A percentile compares a stretch with the other conserved stretches of the same genome.
These are phyloP conservation scores for Lasiosphaeriaceae sp. DNA, from an alignment of 495 filamentous ascomycete species.

Conservation along the genomic window DNA sequence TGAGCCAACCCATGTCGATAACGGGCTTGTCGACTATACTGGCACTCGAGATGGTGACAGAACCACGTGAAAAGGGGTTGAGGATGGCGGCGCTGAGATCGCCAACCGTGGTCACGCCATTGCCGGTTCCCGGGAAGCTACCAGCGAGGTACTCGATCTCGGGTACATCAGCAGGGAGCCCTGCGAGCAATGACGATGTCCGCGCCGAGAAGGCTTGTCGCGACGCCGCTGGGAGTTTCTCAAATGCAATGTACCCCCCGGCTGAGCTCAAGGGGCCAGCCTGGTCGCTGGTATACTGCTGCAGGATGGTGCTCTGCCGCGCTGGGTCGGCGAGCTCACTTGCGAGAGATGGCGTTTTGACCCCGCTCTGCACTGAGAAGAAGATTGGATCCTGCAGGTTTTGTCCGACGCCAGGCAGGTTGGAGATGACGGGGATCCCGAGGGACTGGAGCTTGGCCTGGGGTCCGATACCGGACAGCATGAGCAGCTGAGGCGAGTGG, in stretches of 20 bases:
- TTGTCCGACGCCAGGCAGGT: constrained; percentile 49
- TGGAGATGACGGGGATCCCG: constrained; percentile 36
- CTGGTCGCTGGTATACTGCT: constrained; percentile 24
- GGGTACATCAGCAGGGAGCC: constrained; percentile 52
- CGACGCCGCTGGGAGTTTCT: constrained; percentile 5
- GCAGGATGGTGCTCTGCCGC: constrained; percentile 11
- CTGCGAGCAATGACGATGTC: constrained; percentile 41
- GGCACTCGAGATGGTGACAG: constrained; percentile 45
- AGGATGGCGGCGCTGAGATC: constrained; percentile 35
- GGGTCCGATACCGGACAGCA: constrained; percentile 37
- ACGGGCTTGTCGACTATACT: constrained; percentile 39
- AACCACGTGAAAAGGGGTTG: constrained; percentile 49
- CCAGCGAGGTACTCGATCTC: constrained; percentile 50
- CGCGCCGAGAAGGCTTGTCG: constrained; percentile 13
- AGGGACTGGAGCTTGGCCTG: constrained; percentile 21
- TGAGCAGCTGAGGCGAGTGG: constrained; percentile 43
- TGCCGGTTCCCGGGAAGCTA: constrained; percentile 40
- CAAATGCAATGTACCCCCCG: constrained; percentile 40
- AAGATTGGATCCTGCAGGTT: constrained; percentile 48
- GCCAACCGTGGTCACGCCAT: constrained; percentile 26
- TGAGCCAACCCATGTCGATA: constrained; percentile 45
- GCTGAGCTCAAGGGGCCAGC: constrained; percentile 41
- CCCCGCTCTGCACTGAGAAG: constrained; percentile 33
- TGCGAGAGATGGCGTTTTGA: constrained; percentile 35
- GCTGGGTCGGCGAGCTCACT: constrained; percentile 30